Percentiles rank a stretch among this genome's conserved stretches.
phyloP scores from a whole-genome alignment of 768 basidiomycete genomes.

The Phallus indusiatus region DNA sequence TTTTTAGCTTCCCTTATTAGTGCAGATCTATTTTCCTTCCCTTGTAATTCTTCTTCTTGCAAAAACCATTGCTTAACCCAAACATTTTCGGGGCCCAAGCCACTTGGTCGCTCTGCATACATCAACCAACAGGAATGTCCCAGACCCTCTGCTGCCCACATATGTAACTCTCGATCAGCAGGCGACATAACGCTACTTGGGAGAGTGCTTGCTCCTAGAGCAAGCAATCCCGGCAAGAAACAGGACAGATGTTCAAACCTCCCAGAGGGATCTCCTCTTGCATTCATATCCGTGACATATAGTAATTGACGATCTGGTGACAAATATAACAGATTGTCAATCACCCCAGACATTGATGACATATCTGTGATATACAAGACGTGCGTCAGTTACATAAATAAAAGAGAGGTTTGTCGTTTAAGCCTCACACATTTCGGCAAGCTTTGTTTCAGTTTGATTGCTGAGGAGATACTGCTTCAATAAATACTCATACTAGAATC shows the following conservation, averaged over 20 bases:
- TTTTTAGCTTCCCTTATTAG: neutral
- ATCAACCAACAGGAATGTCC: constrained; percentile 17
- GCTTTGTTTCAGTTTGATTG: constrained; percentile 10
- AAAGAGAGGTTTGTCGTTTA: neutral
- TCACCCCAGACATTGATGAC: constrained; percentile 13
- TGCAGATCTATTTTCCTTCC: neutral
- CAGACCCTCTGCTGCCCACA: constrained; percentile 18
- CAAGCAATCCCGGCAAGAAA: constrained; percentile 14
- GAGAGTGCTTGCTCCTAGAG: constrained; percentile 13
- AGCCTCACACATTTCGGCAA: constrained; percentile 16
- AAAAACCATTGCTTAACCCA: constrained; percentile 5
- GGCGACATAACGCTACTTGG: neutral
- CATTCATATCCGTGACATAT: constrained; percentile 15
- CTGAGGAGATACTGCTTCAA: constrained; percentile 16
- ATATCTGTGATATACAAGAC: constrained; percentile 10
- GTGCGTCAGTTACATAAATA: neutral
- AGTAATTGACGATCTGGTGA: constrained; percentile 14
- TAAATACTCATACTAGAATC: constrained; percentile 17
- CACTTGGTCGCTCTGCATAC: constrained; percentile 14
- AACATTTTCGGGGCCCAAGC: constrained; percentile 16
- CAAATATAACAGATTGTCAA: constrained; percentile 16
- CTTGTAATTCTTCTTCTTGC: neutral
- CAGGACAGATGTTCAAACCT: constrained; percentile 10
- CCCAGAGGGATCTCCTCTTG: neutral
- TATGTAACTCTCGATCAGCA: constrained; percentile 9